Base-by-base conservation (phyloP, 768 basidiomycete species). In the Cantharellus cinnabarinus region DNA sequence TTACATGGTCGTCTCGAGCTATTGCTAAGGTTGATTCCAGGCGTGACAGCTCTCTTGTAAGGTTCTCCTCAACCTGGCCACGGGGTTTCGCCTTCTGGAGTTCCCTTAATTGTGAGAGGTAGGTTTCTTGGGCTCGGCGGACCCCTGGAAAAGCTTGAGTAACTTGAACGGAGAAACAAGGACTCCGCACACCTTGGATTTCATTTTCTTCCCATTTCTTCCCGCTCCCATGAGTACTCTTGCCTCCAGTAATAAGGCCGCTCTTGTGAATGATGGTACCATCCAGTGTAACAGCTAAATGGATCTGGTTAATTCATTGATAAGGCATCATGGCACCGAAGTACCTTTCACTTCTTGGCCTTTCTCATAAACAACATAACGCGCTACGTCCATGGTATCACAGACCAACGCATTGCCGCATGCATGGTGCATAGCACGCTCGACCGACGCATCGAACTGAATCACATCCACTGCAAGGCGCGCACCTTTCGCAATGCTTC, bases 191-290 rank as follows among this genome's bases (percentile, higher is more conserved):
- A 88, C 90, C 85, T 70, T 89, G 82, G 2, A 97, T 78, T 64
- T 95, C 91, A 65, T 85, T 85, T 68, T 98, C 94, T 61, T 94
- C 89, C 84, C 90, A 97, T 67, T 89, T 90, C 71, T 87, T 86
- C 44, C 76, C 77, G n/a, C 70, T 80, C 52, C 74, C 76, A 62
- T 83, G 82, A 0, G 83, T 77, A 64, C 89, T 88, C 54, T 80
- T 76, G 37, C 95, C 95, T 72, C 95, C 95, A 41, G 95, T 99
- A 67, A 99, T 98, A 53, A 94, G 72, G 62, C 95, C 95, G 64
- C 89, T 91, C 73, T 93, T 93, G 70, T 99, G 95, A 53, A 99
- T 97, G 61, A 99, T 74, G 2, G 93, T 98, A 0, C 95, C 95
- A 50, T 98, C 93, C 50, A 99, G 73, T 0, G 95, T 95, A 29